Base-by-base conservation (phyloP, 2,329 filamentous ascomycete genomes). In the Aspergillus arachidicola region DNA sequence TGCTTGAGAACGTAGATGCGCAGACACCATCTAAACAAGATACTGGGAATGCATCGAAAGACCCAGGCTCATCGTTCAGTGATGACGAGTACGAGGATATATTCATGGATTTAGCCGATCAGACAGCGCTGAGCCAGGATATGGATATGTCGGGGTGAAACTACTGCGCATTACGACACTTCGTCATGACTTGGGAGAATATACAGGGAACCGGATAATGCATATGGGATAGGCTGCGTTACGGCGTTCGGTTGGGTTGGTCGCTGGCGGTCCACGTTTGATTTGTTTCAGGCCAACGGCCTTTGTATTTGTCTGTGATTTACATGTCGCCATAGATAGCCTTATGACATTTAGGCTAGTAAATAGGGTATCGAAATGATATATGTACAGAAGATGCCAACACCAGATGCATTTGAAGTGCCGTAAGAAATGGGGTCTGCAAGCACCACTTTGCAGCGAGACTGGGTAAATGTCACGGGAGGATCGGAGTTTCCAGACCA, bases 41-140 rank as follows among this genome's bases (percentile, higher is more conserved):
- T 32, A 10, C 12, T n/a, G 28, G 19, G 19, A 21, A n/a, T 9
- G 19, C 30, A n/a, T n/a, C 9, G 19, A 6, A 21, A 23, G 48
- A 51, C 14, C 9, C 48, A 6, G 48, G 48, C 6, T 51, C 28
- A 32, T 67, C 68, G 46, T 76, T 74, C 59, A 73, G 83, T 67
- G 85, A 87, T 65, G 85, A 86, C n/a, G 86, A 88, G 65, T 88
- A 87, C 69, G 85, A 88, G 69, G 78, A 79, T 65, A 78, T 89
- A 9, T 88, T 97, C 73, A 85, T 87, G 80, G 87, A 92, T 68
- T 73, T 91, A 43, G 76, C 87, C 57, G 81, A 84, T 21, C 60
- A 66, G 32, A 61, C 66, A 30, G 64, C 28, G 4, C 48, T 12
- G n/a, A 51, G 68, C 54, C 73, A 76, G 62, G 75, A 76, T 61